Percentiles rank a stretch among this genome's conserved stretches.
Conservation (phyloP, 345 rosid species). For the Boechera divaricarpa region DNA sequence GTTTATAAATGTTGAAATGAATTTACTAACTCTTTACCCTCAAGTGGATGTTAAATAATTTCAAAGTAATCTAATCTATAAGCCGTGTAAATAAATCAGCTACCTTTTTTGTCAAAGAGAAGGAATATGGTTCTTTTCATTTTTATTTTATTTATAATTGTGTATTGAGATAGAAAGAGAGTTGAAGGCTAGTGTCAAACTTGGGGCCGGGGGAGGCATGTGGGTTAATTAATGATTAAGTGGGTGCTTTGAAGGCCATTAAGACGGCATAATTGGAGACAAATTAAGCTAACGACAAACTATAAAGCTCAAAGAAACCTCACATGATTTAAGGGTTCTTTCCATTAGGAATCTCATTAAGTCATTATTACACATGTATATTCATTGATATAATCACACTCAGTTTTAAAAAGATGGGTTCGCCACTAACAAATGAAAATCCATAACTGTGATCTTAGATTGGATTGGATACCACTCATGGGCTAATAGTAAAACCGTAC, state of each 20-base stretch:
- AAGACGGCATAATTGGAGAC: conserved; percentile 39
- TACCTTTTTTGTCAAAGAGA: not conserved
- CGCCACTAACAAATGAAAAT: conserved; percentile 15
- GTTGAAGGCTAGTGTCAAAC: conserved; percentile 26
- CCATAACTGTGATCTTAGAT: not conserved
- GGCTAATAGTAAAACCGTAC: not conserved
- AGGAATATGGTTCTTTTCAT: not conserved
- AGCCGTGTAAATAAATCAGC: not conserved
- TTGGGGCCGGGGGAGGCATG: conserved; percentile 22
- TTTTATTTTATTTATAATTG: not conserved
- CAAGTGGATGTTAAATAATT: conserved; percentile 11
- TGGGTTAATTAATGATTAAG: conserved; percentile 41
- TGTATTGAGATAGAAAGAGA: conserved; percentile 10
- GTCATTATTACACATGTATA: conserved; percentile 5
- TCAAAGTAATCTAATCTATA: not conserved
- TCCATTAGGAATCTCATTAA: conserved; percentile 28
- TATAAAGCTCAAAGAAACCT: conserved; percentile 36
- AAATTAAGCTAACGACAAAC: conserved; percentile 43
- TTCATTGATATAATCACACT: not conserved
- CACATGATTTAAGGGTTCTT: conserved; percentile 44
- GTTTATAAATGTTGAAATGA: conserved; percentile 14
- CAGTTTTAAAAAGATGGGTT: conserved; percentile 19
- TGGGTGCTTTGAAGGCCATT: conserved; percentile 42
- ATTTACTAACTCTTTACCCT: not conserved
- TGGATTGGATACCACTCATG: conserved; percentile 9